A percentile compares a stretch with the other conserved stretches of the same genome.
Evolutionary conservation across 2,329 filamentous ascomycete genomes (phyloP).

Genomic region (Ophiostoma sp.): DNA sequence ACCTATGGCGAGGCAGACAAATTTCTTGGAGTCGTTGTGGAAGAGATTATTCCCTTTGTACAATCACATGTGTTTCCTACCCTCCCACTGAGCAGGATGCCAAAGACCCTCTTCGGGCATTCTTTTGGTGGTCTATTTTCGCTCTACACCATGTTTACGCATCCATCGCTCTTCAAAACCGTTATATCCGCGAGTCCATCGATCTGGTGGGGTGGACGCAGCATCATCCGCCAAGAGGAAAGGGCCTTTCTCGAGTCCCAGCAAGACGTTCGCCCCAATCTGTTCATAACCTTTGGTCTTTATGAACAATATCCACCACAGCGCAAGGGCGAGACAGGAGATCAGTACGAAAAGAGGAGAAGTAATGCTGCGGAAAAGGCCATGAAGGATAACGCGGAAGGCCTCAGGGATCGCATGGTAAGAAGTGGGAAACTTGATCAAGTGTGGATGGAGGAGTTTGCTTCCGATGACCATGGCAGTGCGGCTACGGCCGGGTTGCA

Average conservation of each 20-base stretch:
- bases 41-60: not conserved
- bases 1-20: not conserved
- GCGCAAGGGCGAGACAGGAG: not conserved
- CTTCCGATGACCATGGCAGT: not conserved
- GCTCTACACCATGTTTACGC: not conserved
- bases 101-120: not conserved
- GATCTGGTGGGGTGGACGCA: not conserved
- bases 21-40: not conserved
- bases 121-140: slow-evolving; percentile 21
- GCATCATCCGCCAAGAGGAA: not conserved
- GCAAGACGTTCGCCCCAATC: not conserved
- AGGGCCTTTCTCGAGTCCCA: not conserved
- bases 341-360: not conserved
- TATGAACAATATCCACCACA: not conserved
- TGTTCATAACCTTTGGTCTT: not conserved
- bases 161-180: not conserved
- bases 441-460: not conserved
- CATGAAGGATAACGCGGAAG: not conserved
- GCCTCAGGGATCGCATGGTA: not conserved
- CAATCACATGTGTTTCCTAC: not conserved
- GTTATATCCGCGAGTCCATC: not conserved
- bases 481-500: not conserved
- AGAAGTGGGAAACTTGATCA: not conserved
- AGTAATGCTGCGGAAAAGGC: not conserved
- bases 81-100: not conserved